These are phyloP conservation scores for Coemansia sp. DNA, from an alignment of 192 early-diverging fungal genomes.

Conservation along the genomic window DNA sequence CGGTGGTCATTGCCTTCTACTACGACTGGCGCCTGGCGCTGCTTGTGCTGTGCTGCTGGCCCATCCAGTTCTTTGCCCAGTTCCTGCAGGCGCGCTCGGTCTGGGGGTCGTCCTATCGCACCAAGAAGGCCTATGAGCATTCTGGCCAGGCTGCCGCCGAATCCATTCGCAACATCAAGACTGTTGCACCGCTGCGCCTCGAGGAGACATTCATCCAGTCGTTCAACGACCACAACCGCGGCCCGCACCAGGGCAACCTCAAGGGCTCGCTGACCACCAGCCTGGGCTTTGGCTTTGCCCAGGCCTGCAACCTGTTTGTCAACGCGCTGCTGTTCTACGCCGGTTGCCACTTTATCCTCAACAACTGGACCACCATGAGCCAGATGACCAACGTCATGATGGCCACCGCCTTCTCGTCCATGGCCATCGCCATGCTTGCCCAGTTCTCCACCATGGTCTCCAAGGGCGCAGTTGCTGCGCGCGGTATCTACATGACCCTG, in stretches of 20 bases:
- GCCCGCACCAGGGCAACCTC: constrained; percentile 47
- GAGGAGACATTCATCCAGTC: constrained; percentile 53
- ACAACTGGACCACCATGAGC: constrained; percentile 48
- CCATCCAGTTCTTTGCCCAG: constrained; percentile 66
- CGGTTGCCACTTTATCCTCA: constrained; percentile 56
- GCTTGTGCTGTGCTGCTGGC: constrained; percentile 65
- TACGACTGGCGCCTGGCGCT: constrained; percentile 64
- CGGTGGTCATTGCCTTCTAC: constrained; percentile 54
- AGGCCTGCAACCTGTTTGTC: constrained; percentile 58
- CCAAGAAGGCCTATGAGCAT: constrained; percentile 65
- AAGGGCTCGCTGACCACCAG: constrained; percentile 42
- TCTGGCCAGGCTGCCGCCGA: constrained; percentile 78
- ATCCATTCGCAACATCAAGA: constrained; percentile 79
- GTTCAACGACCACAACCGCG: constrained; percentile 50
- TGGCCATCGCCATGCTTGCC: constrained; percentile 57
- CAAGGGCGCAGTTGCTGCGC: constrained; percentile 79
- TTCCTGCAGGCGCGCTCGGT: constrained; percentile 62
- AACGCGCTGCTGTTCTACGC: constrained; percentile 62
- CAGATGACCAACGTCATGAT: constrained; percentile 50
- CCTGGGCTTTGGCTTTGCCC: constrained; percentile 57
- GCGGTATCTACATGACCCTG: constrained; percentile 71
- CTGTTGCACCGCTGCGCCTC: constrained; percentile 73
- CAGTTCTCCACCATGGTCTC: constrained; percentile 69
- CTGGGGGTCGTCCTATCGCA: constrained; percentile 48
- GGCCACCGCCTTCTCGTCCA: constrained; percentile 60